Percentiles rank a stretch among this genome's conserved stretches.
Evolutionary conservation across 345 rosid species (phyloP).

Genomic region (Corymbia maculata): DNA sequence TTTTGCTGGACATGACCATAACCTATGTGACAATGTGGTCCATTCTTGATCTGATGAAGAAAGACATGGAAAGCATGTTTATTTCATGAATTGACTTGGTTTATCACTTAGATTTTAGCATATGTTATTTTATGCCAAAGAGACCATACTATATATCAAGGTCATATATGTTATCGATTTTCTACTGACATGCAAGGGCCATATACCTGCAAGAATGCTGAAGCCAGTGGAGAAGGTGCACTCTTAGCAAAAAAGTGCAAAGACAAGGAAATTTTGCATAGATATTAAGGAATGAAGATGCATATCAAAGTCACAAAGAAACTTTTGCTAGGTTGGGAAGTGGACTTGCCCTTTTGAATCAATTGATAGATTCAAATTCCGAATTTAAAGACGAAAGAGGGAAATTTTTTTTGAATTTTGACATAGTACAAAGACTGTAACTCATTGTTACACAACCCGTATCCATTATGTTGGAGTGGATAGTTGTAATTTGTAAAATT

Average conservation of each 20-base stretch:
- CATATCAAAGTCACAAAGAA: background rate
- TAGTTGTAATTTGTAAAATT: background rate
- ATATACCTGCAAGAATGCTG: conserved; percentile 6
- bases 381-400: background rate
- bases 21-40: background rate
- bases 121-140: background rate
- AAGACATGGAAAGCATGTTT: background rate
- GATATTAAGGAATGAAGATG: background rate
- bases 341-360: background rate
- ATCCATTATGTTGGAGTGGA: background rate
- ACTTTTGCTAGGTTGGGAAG: background rate
- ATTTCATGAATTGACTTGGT: background rate
- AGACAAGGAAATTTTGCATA: background rate
- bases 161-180: background rate
- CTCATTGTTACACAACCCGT: background rate
- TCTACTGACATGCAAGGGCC: background rate
- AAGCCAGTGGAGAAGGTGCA: conserved; percentile 11
- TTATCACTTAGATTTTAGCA: background rate
- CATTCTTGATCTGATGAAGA: background rate
- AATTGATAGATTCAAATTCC: background rate
- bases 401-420: background rate
- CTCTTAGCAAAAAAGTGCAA: background rate
- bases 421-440: background rate
- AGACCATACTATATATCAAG: background rate
- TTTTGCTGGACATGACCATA: background rate